Conservation (phyloP, 352 stramenopile genomes). For the Phytophthora ohioensis region DNA sequence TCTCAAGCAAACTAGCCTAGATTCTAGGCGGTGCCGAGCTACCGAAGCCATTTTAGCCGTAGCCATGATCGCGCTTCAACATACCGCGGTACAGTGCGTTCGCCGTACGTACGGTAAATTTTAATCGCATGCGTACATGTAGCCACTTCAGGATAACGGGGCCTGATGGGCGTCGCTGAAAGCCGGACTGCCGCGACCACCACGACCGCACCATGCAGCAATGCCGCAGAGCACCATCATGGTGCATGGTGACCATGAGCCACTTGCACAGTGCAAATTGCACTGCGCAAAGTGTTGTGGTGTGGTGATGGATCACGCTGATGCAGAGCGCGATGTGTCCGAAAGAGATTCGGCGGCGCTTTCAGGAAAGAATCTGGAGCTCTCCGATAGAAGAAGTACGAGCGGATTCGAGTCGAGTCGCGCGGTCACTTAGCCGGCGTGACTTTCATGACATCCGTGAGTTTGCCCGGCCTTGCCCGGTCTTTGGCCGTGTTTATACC, state of each 20-base stretch:
- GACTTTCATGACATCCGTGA: no score
- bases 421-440: no score
- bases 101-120: constrained; percentile 8
- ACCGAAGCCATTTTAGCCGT: no score
- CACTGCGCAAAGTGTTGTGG: background rate
- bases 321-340: no score
- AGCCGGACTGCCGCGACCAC: constrained; percentile 17
- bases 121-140: constrained; percentile 13
- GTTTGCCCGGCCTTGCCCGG: no score
- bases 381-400: constrained; percentile 31
- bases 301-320: no score
- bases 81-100: constrained; percentile 18
- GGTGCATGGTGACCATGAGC: background rate
- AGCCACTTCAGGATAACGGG: constrained; percentile 15
- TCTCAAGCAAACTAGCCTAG: no score
- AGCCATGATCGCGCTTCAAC: constrained; percentile 17
- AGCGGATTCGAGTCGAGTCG: constrained; percentile 8
- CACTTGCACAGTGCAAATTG: background rate
- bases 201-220: background rate
- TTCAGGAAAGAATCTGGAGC: constrained; percentile 12
- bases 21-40: no score
- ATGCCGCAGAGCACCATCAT: background rate
- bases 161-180: constrained; percentile 14
- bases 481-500: constrained; percentile 2
- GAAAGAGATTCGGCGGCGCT: no score